These are phyloP conservation scores for Hippophae gyantsensis DNA, from an alignment of 306 rosid species.

Conservation along the genomic window DNA sequence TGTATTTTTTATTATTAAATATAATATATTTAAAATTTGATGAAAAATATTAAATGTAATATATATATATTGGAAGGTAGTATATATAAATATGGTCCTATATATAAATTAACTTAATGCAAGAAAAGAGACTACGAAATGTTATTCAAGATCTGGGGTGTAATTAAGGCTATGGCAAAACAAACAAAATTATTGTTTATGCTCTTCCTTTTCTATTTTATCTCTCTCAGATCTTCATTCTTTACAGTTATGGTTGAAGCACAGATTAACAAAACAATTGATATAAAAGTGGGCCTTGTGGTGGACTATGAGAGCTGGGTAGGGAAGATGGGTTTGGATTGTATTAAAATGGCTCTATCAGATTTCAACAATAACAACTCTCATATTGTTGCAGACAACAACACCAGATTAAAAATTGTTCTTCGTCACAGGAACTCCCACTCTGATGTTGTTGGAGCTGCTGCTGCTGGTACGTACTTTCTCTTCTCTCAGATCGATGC, in stretches of 20 bases:
- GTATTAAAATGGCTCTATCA: constrained; percentile 26
- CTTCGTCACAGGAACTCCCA: constrained; percentile 15
- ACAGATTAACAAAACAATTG: not conserved
- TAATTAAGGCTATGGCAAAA: too few species aligned
- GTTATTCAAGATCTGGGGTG: too few species aligned
- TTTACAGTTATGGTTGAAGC: not conserved
- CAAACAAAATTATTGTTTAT: too few species aligned
- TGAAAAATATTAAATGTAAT: too few species aligned
- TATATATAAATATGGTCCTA: too few species aligned
- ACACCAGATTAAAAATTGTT: constrained; percentile 14
- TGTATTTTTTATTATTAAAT: too few species aligned
- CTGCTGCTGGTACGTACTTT: constrained; percentile 7
- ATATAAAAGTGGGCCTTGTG: constrained; percentile 16
- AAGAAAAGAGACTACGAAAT: too few species aligned
- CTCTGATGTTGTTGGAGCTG: constrained; percentile 3
- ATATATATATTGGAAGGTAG: too few species aligned
- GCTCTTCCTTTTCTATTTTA: not conserved
- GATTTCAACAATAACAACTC: constrained; percentile 12
- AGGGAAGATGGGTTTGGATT: constrained; percentile 27
- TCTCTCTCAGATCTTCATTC: too few species aligned
- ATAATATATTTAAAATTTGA: too few species aligned
- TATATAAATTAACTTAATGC: too few species aligned
- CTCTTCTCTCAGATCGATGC: too few species aligned
- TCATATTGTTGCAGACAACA: not conserved
- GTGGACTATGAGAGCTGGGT: constrained; percentile 7